phyloP scores from a whole-genome alignment of 2,329 filamentous ascomycete genomes.

The Paracoccidioides brasiliensis region DNA sequence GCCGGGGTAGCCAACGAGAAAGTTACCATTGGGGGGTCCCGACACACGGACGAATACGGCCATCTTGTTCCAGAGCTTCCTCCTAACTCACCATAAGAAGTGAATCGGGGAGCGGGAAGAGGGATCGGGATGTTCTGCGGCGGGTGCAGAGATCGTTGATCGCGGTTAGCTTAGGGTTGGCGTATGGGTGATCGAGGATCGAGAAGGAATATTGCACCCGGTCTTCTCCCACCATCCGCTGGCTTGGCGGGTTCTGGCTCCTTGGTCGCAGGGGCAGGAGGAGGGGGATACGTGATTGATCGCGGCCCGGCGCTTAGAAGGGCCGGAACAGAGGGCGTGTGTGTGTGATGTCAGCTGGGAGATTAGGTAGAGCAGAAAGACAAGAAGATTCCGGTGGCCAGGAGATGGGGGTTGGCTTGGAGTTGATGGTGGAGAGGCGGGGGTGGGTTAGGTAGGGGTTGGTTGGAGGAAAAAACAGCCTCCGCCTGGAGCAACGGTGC shows the following conservation, averaged over 20 bases:
- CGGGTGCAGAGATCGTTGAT: neutral
- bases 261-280: neutral
- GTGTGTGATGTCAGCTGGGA: neutral
- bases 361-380: neutral
- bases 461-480: too few relatives aligned
- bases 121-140: neutral
- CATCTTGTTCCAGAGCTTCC: constrained; percentile 32
- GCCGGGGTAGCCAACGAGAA: constrained; percentile 90
- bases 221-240: neutral
- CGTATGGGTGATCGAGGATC: neutral
- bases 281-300: neutral
- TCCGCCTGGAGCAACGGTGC: too few relatives aligned
- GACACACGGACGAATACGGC: constrained; percentile 88
- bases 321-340: neutral
- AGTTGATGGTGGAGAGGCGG: neutral
- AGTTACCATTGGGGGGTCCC: constrained; percentile 92
- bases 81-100: constrained; percentile 11
- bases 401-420: neutral
- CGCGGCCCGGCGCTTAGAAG: neutral
- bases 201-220: neutral
- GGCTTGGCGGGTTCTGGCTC: neutral
- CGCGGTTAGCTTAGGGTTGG: neutral
- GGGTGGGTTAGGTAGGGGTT: neutral
- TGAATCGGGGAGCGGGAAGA: neutral
- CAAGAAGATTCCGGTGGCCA: neutral